These are phyloP conservation scores for Cyathus striatus DNA, from an alignment of 768 basidiomycete genomes.

Conservation along the genomic window DNA sequence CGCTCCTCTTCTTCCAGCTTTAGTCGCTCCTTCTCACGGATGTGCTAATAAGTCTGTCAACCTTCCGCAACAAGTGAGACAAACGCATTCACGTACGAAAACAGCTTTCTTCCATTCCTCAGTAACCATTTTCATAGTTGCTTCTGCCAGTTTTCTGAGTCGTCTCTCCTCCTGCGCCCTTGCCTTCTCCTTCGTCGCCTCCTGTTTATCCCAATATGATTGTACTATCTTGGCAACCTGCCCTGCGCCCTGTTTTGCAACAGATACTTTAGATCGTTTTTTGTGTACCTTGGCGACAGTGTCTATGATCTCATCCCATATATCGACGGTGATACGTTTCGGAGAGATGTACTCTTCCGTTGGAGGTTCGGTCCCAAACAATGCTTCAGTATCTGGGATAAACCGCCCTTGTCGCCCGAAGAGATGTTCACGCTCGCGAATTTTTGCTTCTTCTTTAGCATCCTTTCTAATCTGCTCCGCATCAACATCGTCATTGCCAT, in stretches of 20 bases:
- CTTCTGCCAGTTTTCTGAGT: conserved; percentile 61
- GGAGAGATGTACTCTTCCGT: conserved; percentile 18
- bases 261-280: conserved; percentile 18
- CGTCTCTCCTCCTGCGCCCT: conserved; percentile 61
- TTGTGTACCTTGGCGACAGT: conserved; percentile 23
- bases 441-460: conserved; percentile 31
- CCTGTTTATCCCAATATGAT: conserved; percentile 71
- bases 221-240: conserved; percentile 65
- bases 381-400: conserved; percentile 29
- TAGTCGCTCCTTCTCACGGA: conserved; percentile 64
- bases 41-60: conserved; percentile 40
- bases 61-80: neutral
- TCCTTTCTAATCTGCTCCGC: no score
- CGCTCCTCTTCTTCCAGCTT: conserved; percentile 72
- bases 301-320: conserved; percentile 58
- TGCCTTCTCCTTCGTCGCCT: conserved; percentile 55
- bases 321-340: conserved; percentile 33
- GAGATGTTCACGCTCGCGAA: conserved; percentile 25
- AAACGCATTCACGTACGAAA: conserved; percentile 45
- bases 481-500: conserved; percentile 45
- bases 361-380: conserved; percentile 22
- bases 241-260: conserved; percentile 34
- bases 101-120: conserved; percentile 88
- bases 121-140: conserved; percentile 62
- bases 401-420: conserved; percentile 33